Percentiles rank a stretch among this genome's conserved stretches.
Evolutionary conservation across 257 asterid species (phyloP).

Genomic region (Scutellaria barbata): DNA sequence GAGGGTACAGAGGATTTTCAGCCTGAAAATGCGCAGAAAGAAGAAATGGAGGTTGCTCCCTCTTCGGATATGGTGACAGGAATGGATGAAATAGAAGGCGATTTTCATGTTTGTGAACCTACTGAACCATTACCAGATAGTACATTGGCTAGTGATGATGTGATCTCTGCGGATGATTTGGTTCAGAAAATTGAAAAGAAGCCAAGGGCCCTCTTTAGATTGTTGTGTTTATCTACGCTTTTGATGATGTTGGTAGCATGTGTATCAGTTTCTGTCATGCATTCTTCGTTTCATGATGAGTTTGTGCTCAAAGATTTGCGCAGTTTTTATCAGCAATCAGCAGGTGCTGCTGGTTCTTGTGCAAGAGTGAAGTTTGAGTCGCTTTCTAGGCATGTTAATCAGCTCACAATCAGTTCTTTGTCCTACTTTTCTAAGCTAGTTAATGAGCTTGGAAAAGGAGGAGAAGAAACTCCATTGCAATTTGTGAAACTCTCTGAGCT

Average conservation of each 20-base stretch:
- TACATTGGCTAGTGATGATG: slow-evolving; percentile 16
- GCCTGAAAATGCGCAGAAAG: neutral
- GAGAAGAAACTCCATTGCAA: slow-evolving; percentile 42
- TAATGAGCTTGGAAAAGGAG: slow-evolving; percentile 39
- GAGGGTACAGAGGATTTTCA: slow-evolving; percentile 32
- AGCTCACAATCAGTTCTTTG: slow-evolving; percentile 41
- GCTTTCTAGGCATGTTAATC: slow-evolving; percentile 44
- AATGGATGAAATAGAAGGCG: slow-evolving; percentile 30
- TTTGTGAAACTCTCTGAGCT: slow-evolving; percentile 61
- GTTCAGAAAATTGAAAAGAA: slow-evolving; percentile 42
- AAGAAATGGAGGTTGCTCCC: slow-evolving; percentile 25
- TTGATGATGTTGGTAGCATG: slow-evolving; percentile 49
- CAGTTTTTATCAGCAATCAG: slow-evolving; percentile 43
- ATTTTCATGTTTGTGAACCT: slow-evolving; percentile 30
- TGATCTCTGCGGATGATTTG: slow-evolving; percentile 34
- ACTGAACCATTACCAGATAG: slow-evolving; percentile 42
- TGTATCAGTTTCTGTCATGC: slow-evolving; percentile 42
- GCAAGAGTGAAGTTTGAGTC: slow-evolving; percentile 43
- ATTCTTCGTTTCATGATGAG: slow-evolving; percentile 44
- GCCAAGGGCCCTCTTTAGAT: slow-evolving; percentile 35
- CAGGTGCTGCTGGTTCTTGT: slow-evolving; percentile 29
- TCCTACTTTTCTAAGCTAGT: slow-evolving; percentile 47
- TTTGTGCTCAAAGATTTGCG: slow-evolving; percentile 39
- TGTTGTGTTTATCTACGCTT: slow-evolving; percentile 46
- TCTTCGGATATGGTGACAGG: slow-evolving; percentile 33